These are phyloP conservation scores for Athelia psychrophila DNA, from an alignment of 1,284 basidiomycete genomes.

Conservation along the genomic window DNA sequence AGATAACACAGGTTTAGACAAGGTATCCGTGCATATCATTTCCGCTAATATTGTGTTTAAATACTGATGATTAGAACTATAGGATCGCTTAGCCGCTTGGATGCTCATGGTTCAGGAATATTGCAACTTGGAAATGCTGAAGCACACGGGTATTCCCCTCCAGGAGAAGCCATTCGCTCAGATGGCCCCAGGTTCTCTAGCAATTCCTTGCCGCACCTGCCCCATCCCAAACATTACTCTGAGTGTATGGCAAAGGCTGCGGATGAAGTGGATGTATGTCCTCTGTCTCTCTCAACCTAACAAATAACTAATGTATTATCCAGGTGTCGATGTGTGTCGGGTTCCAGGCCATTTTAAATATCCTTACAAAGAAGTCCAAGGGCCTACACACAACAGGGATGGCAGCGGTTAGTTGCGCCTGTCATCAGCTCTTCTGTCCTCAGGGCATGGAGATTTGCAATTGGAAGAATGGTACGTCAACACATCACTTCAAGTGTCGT, in stretches of 20 bases:
- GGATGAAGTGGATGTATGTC: conserved; percentile 20
- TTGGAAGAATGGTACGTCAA: conserved; percentile 13
- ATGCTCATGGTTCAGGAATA: background rate
- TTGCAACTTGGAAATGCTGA: background rate
- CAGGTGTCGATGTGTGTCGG: conserved; percentile 18
- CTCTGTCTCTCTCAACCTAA: no score
- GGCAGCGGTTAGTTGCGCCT: conserved; percentile 6
- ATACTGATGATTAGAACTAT: no score
- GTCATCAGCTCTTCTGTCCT: conserved; percentile 8
- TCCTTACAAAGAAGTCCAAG: conserved; percentile 12
- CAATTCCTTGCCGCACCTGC: conserved; percentile 13
- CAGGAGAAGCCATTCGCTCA: conserved; percentile 8
- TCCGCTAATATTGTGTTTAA: background rate
- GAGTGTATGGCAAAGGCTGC: background rate
- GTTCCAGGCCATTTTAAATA: conserved; percentile 12
- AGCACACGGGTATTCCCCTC: background rate
- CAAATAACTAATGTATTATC: no score
- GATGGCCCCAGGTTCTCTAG: conserved; percentile 7
- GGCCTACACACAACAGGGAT: conserved; percentile 11
- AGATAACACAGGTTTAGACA: conserved; percentile 4
- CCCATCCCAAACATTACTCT: conserved; percentile 10
- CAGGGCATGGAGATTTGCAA: conserved; percentile 12
- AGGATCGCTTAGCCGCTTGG: background rate
- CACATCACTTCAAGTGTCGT: background rate
- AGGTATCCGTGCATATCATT: background rate